Conservation (phyloP, 2,329 filamentous ascomycete species). For the Aureobasidium leucospermi region DNA sequence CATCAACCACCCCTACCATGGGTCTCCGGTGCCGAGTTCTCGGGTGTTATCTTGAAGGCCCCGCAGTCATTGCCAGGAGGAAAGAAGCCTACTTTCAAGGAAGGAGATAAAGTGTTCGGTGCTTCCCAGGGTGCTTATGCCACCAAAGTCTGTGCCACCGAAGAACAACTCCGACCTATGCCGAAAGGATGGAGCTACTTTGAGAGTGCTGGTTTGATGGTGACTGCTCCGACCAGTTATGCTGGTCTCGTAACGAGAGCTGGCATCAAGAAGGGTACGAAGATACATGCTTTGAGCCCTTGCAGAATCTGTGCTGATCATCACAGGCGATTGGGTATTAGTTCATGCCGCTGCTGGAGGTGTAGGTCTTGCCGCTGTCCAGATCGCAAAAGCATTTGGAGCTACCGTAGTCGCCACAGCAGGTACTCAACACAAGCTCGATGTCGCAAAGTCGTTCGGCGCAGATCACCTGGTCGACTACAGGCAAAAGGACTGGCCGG, state of each 20-base stretch:
- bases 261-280: constrained; percentile 53
- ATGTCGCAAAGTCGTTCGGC: constrained; percentile 71
- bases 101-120: constrained; percentile 80
- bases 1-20: constrained; percentile 83
- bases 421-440: constrained; percentile 69
- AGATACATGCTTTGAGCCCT: not conserved
- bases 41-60: constrained; percentile 64
- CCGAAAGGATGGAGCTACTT: constrained; percentile 75
- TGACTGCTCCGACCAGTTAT: constrained; percentile 87
- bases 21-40: constrained; percentile 81
- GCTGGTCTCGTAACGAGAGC: constrained; percentile 74
- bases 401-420: constrained; percentile 92
- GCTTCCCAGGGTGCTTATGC: constrained; percentile 81
- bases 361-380: constrained; percentile 84
- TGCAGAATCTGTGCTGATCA: not conserved
- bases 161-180: constrained; percentile 62
- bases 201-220: constrained; percentile 81
- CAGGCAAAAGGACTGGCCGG: constrained; percentile 53
- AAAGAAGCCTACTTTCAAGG: constrained; percentile 50
- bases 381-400: constrained; percentile 86
- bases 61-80: constrained; percentile 42
- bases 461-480: constrained; percentile 83
- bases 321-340: constrained; percentile 69
- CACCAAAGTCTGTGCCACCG: constrained; percentile 61
- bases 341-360: constrained; percentile 90